phyloP scores from a whole-genome alignment of 177 flowering plant genomes.

The Vitis hybrid region DNA sequence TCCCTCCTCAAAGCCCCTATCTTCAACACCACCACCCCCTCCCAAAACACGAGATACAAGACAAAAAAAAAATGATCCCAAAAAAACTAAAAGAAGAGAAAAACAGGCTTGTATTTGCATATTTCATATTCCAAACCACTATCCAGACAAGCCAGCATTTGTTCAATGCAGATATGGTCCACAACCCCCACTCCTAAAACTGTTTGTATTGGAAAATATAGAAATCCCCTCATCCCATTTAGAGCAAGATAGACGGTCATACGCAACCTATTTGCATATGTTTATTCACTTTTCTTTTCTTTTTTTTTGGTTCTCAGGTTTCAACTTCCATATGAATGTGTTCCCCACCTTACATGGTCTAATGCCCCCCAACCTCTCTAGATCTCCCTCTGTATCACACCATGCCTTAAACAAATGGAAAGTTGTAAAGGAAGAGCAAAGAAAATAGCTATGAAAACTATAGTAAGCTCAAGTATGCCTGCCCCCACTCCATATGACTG shows the following conservation, averaged over 20 bases:
- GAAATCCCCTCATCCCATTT: slow-evolving; percentile 13
- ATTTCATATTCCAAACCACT: slow-evolving; percentile 33
- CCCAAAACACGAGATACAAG: not conserved
- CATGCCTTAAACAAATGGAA: slow-evolving; percentile 20
- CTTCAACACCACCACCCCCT: slow-evolving; percentile 17
- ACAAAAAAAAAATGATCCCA: slow-evolving; percentile 7
- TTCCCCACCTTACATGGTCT: slow-evolving; percentile 72
- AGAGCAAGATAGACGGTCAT: slow-evolving; percentile 19
- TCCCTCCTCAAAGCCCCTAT: not conserved
- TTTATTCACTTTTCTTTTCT: slow-evolving; percentile 11
- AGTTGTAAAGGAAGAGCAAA: slow-evolving; percentile 11
- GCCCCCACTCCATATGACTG: slow-evolving; percentile 36
- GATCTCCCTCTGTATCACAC: slow-evolving; percentile 3
- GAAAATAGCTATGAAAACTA: slow-evolving; percentile 11
- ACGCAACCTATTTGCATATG: slow-evolving; percentile 26
- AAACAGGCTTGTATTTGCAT: slow-evolving; percentile 13
- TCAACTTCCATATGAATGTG: slow-evolving; percentile 62
- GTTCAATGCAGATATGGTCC: slow-evolving; percentile 34
- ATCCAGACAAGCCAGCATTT: slow-evolving; percentile 46
- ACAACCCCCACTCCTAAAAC: slow-evolving; percentile 23
- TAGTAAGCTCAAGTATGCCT: slow-evolving; percentile 23
- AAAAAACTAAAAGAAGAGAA: not conserved
- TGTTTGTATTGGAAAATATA: slow-evolving; percentile 39
- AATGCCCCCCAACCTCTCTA: slow-evolving; percentile 10
- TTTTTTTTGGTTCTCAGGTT: slow-evolving; percentile 1